These are phyloP conservation scores for Penicillium lagena DNA, from an alignment of 495 filamentous ascomycete genomes.

Conservation along the genomic window DNA sequence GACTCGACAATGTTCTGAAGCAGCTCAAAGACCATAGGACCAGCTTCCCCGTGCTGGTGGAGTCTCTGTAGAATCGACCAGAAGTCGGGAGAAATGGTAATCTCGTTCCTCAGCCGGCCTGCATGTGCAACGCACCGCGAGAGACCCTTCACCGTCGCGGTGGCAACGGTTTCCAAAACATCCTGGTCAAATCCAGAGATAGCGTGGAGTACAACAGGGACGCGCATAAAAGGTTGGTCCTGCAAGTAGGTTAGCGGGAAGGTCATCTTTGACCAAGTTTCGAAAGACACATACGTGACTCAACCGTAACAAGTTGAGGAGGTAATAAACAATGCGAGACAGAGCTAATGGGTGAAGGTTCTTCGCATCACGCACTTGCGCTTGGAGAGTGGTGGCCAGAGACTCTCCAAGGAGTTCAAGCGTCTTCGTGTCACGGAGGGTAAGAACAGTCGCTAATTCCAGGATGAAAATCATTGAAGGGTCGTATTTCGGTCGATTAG, in stretches of 20 bases:
- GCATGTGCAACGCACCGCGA: constrained; percentile 70
- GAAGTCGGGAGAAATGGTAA: constrained; percentile 94
- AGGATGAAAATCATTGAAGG: constrained; percentile 81
- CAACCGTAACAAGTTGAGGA: constrained; percentile 74
- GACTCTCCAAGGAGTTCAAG: constrained; percentile 66
- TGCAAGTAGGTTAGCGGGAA: constrained; percentile 32
- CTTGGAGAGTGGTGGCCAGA: constrained; percentile 73
- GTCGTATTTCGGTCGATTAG: constrained; percentile 63
- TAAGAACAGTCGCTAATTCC: constrained; percentile 80
- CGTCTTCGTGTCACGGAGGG: constrained; percentile 68
- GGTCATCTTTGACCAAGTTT: not conserved
- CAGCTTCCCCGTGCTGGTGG: constrained; percentile 57
- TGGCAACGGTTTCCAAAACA: constrained; percentile 66
- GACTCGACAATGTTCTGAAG: constrained; percentile 64
- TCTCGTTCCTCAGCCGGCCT: constrained; percentile 75
- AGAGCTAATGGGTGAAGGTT: constrained; percentile 75
- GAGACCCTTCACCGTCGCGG: constrained; percentile 70
- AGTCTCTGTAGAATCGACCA: constrained; percentile 86
- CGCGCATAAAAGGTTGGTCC: constrained; percentile 85
- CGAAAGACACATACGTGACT: constrained; percentile 65
- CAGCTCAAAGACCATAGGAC: constrained; percentile 75
- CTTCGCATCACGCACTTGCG: constrained; percentile 68
- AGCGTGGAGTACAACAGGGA: constrained; percentile 86
- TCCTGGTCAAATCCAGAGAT: constrained; percentile 82
- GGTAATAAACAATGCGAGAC: constrained; percentile 78